Evolutionary conservation across 1,284 basidiomycete species (phyloP), one percentile per base, ranked within the genome.

Genomic region (Moesziomyces aphidis): DNA sequence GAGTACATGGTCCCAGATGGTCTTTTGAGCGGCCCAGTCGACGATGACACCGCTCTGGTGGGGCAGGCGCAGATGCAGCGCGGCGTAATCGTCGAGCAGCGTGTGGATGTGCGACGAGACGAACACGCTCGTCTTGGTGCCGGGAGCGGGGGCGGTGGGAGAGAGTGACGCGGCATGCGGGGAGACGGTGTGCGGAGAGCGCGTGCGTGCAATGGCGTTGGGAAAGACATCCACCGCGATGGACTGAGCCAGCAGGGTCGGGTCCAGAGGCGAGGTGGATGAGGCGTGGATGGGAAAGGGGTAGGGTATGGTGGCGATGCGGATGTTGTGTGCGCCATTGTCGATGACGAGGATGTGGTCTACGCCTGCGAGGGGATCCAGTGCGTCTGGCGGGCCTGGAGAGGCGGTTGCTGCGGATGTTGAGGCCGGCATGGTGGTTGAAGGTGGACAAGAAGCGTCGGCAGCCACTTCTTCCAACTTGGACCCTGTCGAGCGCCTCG

Each of bases 21-120:
- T 55, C 58, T 82, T 83, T 47, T 83, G 81, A 2, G 81, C 78
- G 2, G 68, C 62, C 82, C 82, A 83, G 51, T 83, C 82, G n/a
- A 76, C 76, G 11, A 83, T 48, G 17, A 83, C 46, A 0, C 82
- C 82, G 21, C 75, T 75, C 48, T 83, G 79, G 34, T 80, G 68
- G 0, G 82, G 80, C 7, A 71, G 59, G 1, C 82, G 75, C 6
- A 83, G 66, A 47, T 77, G 70, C 1, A 83, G 55, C 4, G 76
- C 75, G 8, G 74, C 80, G 52, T 74, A 83, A 48, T 80, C 78
- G 34, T 62, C 49, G 50, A 79, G 73, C 1, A 68, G 53, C 2
- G 56, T 43, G 48, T 73, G 67, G 55, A 83, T 82, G 49, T 75
- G 61, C 22, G 75, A 71, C 21, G 65, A 77, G 48, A 73, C 58